Percentiles rank a stretch among this genome's conserved stretches.
Evolutionary conservation across 495 filamentous ascomycete species (phyloP).

Genomic region (Aspergillus heteromorphus): DNA sequence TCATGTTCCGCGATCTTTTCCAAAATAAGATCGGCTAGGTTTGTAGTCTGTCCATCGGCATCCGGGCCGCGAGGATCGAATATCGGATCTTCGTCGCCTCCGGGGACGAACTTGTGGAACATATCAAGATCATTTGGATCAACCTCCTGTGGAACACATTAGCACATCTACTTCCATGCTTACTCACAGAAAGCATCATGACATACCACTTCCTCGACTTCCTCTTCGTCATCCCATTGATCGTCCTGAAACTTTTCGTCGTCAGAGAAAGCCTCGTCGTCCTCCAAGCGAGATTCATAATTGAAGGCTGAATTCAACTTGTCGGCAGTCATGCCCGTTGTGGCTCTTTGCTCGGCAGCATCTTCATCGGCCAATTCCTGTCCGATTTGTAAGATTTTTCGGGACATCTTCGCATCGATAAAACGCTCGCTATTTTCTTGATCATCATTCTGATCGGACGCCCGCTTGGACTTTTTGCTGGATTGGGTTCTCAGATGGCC

Average conservation of each 20-base stretch:
- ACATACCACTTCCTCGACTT: conserved; percentile 64
- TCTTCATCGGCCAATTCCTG: conserved; percentile 78
- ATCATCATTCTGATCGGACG: conserved; percentile 45
- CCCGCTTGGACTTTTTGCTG: conserved; percentile 53
- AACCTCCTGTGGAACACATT: conserved; percentile 52
- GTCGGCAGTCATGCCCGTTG: conserved; percentile 17
- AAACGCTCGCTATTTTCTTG: conserved; percentile 61
- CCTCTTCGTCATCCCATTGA: conserved; percentile 61
- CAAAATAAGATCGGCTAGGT: conserved; percentile 86
- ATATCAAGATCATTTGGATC: conserved; percentile 85
- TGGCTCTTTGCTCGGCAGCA: conserved; percentile 41
- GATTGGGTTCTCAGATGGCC: conserved; percentile 54
- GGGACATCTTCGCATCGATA: conserved; percentile 79
- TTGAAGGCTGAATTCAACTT: conserved; percentile 57
- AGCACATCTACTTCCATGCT: neutral
- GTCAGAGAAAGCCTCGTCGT: conserved; percentile 48
- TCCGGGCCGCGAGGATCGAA: conserved; percentile 42
- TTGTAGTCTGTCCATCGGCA: conserved; percentile 55
- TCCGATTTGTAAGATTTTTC: conserved; percentile 82
- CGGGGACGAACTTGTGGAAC: conserved; percentile 83
- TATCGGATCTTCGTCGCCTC: conserved; percentile 44
- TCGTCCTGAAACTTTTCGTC: conserved; percentile 54
- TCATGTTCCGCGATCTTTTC: conserved; percentile 93
- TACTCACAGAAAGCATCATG: neutral
- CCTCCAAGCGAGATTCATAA: conserved; percentile 55